Conservation (phyloP, 768 basidiomycete genomes). For the Suillus paluster region DNA sequence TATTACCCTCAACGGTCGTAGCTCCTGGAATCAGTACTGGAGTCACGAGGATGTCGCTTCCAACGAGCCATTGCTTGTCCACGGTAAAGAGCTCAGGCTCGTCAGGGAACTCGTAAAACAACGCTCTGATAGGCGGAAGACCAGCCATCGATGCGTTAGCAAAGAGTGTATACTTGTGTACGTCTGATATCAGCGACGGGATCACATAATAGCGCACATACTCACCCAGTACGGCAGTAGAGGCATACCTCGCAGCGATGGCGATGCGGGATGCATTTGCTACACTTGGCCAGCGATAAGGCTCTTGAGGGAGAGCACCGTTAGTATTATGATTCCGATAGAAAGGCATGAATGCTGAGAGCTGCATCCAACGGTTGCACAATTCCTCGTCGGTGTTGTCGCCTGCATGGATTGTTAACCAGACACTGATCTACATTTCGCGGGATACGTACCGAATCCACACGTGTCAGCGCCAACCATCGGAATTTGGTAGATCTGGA, state of each 20-base stretch:
- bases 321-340: slow-evolving; percentile 77
- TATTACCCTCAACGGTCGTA: slow-evolving; percentile 65
- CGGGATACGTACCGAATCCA: slow-evolving; percentile 30
- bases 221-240: slow-evolving; percentile 81
- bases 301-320: slow-evolving; percentile 76
- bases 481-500: slow-evolving; percentile 83
- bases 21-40: slow-evolving; percentile 75
- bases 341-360: slow-evolving; percentile 84
- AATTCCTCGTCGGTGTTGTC: slow-evolving; percentile 81
- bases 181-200: background rate
- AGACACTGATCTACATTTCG: background rate
- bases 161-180: slow-evolving; percentile 68
- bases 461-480: slow-evolving; percentile 80
- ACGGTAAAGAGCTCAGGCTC: slow-evolving; percentile 65
- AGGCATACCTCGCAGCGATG: slow-evolving; percentile 70
- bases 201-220: slow-evolving; percentile 1
- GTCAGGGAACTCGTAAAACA: slow-evolving; percentile 80
- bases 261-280: slow-evolving; percentile 74
- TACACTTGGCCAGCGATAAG: slow-evolving; percentile 82
- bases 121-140: slow-evolving; percentile 72
- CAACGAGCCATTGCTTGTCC: slow-evolving; percentile 75
- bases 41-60: slow-evolving; percentile 72
- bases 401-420: slow-evolving; percentile 11
- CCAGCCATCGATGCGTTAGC: slow-evolving; percentile 67
- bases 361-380: slow-evolving; percentile 85